phyloP scores from a whole-genome alignment of 495 filamentous ascomycete genomes.

The Pseudotulostoma volvatum region DNA sequence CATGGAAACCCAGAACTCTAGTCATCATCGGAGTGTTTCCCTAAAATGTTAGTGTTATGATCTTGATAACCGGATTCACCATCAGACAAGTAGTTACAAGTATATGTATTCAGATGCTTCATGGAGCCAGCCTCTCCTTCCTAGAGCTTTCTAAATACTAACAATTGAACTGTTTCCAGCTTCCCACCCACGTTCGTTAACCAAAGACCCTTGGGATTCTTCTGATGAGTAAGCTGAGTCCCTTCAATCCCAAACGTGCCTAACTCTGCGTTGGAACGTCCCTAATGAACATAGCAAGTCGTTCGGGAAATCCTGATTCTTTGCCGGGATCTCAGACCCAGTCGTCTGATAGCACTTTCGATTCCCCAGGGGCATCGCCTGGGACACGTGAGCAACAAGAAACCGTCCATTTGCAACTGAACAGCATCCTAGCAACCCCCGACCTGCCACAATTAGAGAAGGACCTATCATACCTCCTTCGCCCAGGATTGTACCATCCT shows the following conservation, averaged over 20 bases:
- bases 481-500: slow-evolving; percentile 66
- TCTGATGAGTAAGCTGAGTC: slow-evolving; percentile 27
- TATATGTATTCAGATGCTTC: background rate
- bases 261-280: background rate
- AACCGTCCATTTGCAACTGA: slow-evolving; percentile 1
- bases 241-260: background rate
- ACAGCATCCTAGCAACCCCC: slow-evolving; percentile 14
- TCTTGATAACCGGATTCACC: background rate
- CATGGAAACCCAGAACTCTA: slow-evolving; percentile 15
- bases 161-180: slow-evolving; percentile 12
- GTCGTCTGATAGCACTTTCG: slow-evolving; percentile 1
- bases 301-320: slow-evolving; percentile 10
- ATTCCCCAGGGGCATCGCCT: slow-evolving; percentile 17
- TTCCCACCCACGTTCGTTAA: slow-evolving; percentile 33
- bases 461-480: slow-evolving; percentile 65
- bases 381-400: slow-evolving; percentile 14
- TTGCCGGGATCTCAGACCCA: slow-evolving; percentile 5
- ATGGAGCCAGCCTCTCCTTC: background rate
- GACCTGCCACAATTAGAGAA: slow-evolving; percentile 31
- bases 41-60: slow-evolving; percentile 17
- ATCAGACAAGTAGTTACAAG: too few relatives aligned
- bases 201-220: slow-evolving; percentile 34
- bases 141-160: slow-evolving; percentile 2
- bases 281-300: slow-evolving; percentile 12
- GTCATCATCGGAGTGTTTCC: slow-evolving; percentile 23